Conservation (phyloP, 2,329 filamentous ascomycete genomes). For the Aspergillus spinulosporus region DNA sequence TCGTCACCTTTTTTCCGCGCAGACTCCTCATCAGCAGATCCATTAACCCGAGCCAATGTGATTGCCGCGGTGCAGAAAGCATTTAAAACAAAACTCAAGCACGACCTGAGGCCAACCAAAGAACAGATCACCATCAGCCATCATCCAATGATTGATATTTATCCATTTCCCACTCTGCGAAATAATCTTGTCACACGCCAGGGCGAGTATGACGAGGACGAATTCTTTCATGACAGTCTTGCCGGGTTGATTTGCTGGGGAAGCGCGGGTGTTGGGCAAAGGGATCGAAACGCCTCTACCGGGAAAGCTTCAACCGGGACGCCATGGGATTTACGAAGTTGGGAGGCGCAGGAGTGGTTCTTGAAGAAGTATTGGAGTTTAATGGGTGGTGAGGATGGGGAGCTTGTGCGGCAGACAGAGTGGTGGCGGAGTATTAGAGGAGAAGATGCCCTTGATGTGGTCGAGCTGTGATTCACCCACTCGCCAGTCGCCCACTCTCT, state of each 20-base stretch:
- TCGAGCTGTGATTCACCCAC: background rate
- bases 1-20: conserved; percentile 31
- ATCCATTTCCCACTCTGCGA: conserved; percentile 23
- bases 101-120: conserved; percentile 22
- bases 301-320: conserved; percentile 33
- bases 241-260: conserved; percentile 25
- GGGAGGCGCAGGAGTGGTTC: conserved; percentile 50
- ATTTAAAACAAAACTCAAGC: conserved; percentile 21
- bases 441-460: conserved; percentile 18
- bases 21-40: background rate
- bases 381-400: conserved; percentile 40
- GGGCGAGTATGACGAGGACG: conserved; percentile 21
- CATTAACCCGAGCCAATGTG: conserved; percentile 12
- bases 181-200: conserved; percentile 21
- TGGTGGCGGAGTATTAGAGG: conserved; percentile 26
- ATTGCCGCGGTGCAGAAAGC: conserved; percentile 16
- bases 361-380: conserved; percentile 44
- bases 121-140: conserved; percentile 25
- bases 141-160: conserved; percentile 23
- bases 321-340: conserved; percentile 49
- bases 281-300: conserved; percentile 18
- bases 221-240: conserved; percentile 21
- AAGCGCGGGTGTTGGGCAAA: conserved; percentile 17
- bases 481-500: background rate
- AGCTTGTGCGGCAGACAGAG: conserved; percentile 31